A percentile compares a stretch with the other conserved stretches of the same genome.
phyloP scores from a whole-genome alignment of 2,329 filamentous ascomycete species.

The Cladosporium sp. region DNA sequence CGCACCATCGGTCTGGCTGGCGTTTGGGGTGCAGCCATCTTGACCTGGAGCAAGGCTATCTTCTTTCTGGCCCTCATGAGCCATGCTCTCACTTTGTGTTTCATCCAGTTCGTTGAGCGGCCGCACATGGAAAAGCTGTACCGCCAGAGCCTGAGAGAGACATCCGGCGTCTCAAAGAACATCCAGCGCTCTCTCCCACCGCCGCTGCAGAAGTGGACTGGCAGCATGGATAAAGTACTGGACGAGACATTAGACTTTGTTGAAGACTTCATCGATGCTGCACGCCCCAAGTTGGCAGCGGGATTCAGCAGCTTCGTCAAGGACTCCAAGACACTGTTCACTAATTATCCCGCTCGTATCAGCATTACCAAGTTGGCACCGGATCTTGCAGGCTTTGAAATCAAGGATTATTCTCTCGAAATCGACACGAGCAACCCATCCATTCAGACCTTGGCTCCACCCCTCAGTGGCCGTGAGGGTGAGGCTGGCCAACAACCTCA shows the following conservation, averaged over 20 bases:
- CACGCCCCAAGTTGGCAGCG: conserved; percentile 77
- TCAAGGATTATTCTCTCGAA: conserved; percentile 72
- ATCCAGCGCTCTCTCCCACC: conserved; percentile 80
- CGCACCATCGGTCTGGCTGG: conserved; percentile 88
- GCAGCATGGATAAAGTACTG: conserved; percentile 80
- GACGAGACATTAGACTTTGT: conserved; percentile 84
- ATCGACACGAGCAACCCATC: conserved; percentile 59
- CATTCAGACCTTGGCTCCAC: conserved; percentile 11
- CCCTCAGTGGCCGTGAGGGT: conserved; percentile 60
- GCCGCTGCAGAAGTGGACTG: conserved; percentile 76
- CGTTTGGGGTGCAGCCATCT: conserved; percentile 90
- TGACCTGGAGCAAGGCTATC: conserved; percentile 82
- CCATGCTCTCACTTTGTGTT: conserved; percentile 77
- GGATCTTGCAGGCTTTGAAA: conserved; percentile 73
- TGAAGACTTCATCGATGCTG: conserved; percentile 82
- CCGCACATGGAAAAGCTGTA: conserved; percentile 99
- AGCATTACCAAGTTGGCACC: conserved; percentile 74
- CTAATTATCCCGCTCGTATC: conserved; percentile 79
- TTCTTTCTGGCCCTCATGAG: conserved; percentile 81
- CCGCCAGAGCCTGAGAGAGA: conserved; percentile 72
- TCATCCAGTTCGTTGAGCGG: conserved; percentile 89
- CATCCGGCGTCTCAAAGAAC: conserved; percentile 88
- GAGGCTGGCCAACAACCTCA: conserved; percentile 63
- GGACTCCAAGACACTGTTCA: conserved; percentile 83
- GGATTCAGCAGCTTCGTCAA: conserved; percentile 82